Base-by-base conservation (phyloP, 2,329 filamentous ascomycete genomes). In the Fusarium irregulare region DNA sequence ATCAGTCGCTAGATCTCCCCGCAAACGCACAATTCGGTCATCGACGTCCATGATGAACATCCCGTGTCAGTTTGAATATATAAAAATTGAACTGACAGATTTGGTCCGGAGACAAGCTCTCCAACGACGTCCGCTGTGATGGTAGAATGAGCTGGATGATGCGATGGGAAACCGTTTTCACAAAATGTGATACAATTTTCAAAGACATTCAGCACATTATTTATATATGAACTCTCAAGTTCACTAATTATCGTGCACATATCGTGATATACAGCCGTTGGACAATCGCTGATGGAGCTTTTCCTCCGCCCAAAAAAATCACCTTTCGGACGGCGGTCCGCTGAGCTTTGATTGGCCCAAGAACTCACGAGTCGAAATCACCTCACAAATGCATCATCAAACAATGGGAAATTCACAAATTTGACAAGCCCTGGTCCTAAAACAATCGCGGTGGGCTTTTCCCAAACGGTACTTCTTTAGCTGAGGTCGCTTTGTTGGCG, bases 381-480 rank as follows among this genome's bases (percentile, higher is more conserved):
- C 25, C 20, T 28, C 45, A 47, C 45, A 47, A 47, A 47, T 20
- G 25, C 45, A 47, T 47, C 45, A 28, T 28, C 25, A n/a, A 4
- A 47, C 7, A 28, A 47, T 27, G 23, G 45, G 45, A 47, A 28
- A 20, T 20, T 28, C 18, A 8, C 11, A 21, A 41, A 42, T 42
- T 14, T 42, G 23, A 53, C n/a, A 2, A 42, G 23, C 23, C 32
- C n/a, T 13, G 25, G 34, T 53, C 32, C 16, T 25, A 20, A 7
- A 18, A 27, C 10, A 1, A 3, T 7, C 13, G 8, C 23, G 13
- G 4, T 7, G 34, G 9, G 13, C 7, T 40, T 18, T 18, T 28
- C 10, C 2, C 6, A 6, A 27, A 40, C 18, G 13, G 32, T 20
- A n/a, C 2, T 0, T 42, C 2, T 10, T 41, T 10, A 37, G 6